phyloP scores from a whole-genome alignment of 148 eudicot species.

The Mesembryanthemum crystallinum region DNA sequence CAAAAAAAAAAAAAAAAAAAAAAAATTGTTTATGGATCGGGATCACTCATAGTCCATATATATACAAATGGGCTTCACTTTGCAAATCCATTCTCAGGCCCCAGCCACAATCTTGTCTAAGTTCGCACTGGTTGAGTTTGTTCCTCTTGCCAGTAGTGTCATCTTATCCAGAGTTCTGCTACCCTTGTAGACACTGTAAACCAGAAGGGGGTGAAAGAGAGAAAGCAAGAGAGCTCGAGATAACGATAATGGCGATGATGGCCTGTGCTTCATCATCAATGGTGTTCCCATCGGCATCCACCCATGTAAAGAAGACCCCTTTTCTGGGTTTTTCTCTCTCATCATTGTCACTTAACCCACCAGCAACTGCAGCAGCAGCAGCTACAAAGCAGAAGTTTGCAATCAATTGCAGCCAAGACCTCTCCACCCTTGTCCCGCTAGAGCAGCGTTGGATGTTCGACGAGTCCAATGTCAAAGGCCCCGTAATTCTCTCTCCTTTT shows the following conservation, averaged over 20 bases:
- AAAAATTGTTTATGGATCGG: too few relatives aligned
- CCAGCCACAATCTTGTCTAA: too few relatives aligned
- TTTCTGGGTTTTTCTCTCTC: constrained; percentile 46
- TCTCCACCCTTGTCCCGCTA: constrained; percentile 46
- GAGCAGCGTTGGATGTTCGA: constrained; percentile 93
- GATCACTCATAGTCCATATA: too few relatives aligned
- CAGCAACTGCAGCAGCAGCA: not conserved
- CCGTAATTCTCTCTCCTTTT: constrained; percentile 37
- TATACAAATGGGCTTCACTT: too few relatives aligned
- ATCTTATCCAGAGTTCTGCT: constrained; percentile 17
- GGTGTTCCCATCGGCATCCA: constrained; percentile 28
- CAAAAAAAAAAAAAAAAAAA: too few relatives aligned
- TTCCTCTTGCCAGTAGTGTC: too few relatives aligned
- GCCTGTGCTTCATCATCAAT: constrained; percentile 43
- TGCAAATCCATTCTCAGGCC: too few relatives aligned
- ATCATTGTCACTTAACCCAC: constrained; percentile 20
- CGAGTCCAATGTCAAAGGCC: constrained; percentile 49
- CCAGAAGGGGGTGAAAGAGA: not conserved
- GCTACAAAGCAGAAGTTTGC: constrained; percentile 17
- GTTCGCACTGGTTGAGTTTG: too few relatives aligned
- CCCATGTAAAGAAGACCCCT: constrained; percentile 35
- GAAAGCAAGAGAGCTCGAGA: not conserved
- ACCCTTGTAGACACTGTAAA: not conserved
- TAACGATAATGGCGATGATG: constrained; percentile 47
- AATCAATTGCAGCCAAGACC: constrained; percentile 42